These are phyloP conservation scores for Nannochloris sp. DNA, from an alignment of 139 green algal species.

Conservation along the genomic window DNA sequence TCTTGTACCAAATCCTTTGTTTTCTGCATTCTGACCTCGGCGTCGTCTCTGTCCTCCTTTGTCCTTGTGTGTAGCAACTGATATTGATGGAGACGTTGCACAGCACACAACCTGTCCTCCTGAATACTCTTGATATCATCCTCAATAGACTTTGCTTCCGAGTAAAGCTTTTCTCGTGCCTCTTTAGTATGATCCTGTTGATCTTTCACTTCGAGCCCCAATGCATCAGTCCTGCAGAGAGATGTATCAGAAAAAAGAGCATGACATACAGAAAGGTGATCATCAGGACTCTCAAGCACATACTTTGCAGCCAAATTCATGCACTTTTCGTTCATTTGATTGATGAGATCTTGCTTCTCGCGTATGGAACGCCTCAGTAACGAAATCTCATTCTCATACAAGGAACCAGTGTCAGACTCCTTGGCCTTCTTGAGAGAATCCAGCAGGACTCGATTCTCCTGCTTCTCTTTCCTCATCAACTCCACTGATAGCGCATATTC, in stretches of 20 bases:
- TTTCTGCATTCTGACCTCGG: conserved; percentile 54
- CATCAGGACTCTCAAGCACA: no score
- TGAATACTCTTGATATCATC: conserved; percentile 5
- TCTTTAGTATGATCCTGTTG: neutral
- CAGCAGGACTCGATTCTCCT: neutral
- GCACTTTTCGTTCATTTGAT: neutral
- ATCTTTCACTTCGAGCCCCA: neutral
- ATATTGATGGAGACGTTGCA: conserved; percentile 66
- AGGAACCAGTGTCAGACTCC: neutral
- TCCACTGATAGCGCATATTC: neutral
- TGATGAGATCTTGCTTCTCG: neutral
- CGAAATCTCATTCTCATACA: conserved; percentile 1
- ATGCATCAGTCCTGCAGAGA: neutral
- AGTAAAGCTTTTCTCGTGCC: conserved; percentile 27
- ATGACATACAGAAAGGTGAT: neutral
- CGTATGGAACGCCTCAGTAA: neutral
- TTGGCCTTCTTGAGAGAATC: neutral
- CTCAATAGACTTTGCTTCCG: conserved; percentile 68
- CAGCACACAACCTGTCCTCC: neutral
- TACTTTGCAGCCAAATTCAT: no score
- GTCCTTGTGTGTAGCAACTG: conserved; percentile 44
- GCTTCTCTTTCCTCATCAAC: conserved; percentile 1
- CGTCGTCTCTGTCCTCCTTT: conserved; percentile 63
- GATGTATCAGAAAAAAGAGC: neutral
- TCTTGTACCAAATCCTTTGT: conserved; percentile 54